Base-by-base conservation (phyloP, 1,284 basidiomycete species). In the Coniophora puteana region DNA sequence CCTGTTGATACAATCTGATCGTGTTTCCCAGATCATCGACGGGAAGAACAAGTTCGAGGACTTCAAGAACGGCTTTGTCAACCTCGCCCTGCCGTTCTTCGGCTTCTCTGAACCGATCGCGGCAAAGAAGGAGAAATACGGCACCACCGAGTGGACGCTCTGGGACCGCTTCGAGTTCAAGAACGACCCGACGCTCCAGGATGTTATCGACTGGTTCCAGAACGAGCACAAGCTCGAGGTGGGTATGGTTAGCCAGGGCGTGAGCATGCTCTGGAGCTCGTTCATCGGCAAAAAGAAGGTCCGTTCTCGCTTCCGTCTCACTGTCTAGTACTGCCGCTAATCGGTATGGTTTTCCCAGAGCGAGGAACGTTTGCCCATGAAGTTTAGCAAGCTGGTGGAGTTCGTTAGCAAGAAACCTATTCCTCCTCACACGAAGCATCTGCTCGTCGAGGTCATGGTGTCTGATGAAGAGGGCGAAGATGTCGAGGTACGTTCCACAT, bases 41-140 rank as follows among this genome's bases (percentile, higher is more conserved):
- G 86, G 86, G 48, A 98, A 98, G 78, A 80, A 73, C 57, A 88
- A 90, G 57, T 72, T 98, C 10, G 96, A 99, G 54, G 79, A 89
- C 42, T 99, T 93, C 78, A 98, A 97, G 77, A 99, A 99, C 57
- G 93, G 93, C 30, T 99, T 99, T 65, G 82, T 99, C 56, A 99
- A 99, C 67, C 77, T 99, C 36, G 96, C 96, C 5, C 68, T 99
- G 43, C 96, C 96, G 3, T 99, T 99, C 83, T 97, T 99, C 59
- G 96, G 93, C 18, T 99, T 99, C 75, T 97, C 93, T 2, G 96
- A 99, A 59, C 96, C 96, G 16, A 93, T 99, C 50, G 86, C 83
- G 3, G 93, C 95, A n/a, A 59, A 78, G 49, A 96, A 94, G 74
- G 75, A 81, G 52, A 93, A 93, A 75, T 96, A 93, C 63, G 83